These are phyloP conservation scores for Naganishia antarctica DNA, from an alignment of 768 basidiomycete species.

Conservation along the genomic window DNA sequence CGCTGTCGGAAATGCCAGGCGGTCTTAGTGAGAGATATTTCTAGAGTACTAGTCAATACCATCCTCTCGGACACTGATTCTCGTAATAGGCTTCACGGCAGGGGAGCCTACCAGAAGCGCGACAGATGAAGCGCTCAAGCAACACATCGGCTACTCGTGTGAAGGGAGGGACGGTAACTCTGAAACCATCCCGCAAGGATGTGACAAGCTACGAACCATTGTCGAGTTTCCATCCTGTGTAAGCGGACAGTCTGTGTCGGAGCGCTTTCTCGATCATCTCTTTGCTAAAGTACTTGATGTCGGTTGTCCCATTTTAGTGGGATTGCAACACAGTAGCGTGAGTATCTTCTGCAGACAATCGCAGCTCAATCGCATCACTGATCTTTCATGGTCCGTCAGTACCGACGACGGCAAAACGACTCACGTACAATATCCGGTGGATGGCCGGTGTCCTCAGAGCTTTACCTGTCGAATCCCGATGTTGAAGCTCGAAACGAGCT, in stretches of 20 bases:
- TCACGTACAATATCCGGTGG: slow-evolving; percentile 3
- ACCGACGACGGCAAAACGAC: slow-evolving; percentile 14
- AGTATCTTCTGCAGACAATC: not conserved
- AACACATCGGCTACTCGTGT: not conserved
- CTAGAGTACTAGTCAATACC: no score
- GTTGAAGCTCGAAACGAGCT: slow-evolving; percentile 6
- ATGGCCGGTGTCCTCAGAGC: not conserved
- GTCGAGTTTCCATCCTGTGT: slow-evolving; percentile 12
- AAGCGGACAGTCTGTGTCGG: no score
- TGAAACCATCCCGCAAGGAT: slow-evolving; percentile 16
- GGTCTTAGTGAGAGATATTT: slow-evolving; percentile 9
- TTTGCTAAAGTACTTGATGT: no score
- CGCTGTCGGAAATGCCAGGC: slow-evolving; percentile 2
- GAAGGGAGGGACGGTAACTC: not conserved
- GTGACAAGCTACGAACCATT: not conserved
- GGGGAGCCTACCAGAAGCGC: not conserved
- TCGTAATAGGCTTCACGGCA: not conserved
- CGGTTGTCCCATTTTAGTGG: no score
- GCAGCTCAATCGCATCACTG: no score
- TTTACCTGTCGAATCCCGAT: not conserved
- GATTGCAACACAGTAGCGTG: slow-evolving; percentile 7
- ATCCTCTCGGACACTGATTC: not conserved
- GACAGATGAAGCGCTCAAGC: not conserved
- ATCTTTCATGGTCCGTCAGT: not conserved
- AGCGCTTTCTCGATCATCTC: no score